Conservation (phyloP, 441 rosid species). For the Aleurites moluccanus region DNA sequence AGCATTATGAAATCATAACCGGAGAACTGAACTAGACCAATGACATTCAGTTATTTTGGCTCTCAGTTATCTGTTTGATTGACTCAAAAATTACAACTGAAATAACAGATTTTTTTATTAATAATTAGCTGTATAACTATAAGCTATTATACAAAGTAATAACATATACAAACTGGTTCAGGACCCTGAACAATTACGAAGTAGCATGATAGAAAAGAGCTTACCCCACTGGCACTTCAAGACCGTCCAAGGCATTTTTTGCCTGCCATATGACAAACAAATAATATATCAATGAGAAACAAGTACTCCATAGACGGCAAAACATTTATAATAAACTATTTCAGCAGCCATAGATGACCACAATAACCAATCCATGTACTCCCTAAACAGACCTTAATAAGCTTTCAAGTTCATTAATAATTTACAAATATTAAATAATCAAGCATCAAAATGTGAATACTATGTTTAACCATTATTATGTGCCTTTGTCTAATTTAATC, state of each 20-base stretch:
- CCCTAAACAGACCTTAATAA: neutral
- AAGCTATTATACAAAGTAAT: too few relatives aligned
- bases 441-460: neutral
- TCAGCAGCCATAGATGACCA: neutral
- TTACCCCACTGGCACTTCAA: conserved; percentile 90
- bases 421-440: neutral
- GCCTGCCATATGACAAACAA: conserved; percentile 43
- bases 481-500: neutral
- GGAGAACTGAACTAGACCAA: too few relatives aligned
- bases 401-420: neutral
- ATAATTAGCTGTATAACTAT: too few relatives aligned
- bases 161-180: neutral
- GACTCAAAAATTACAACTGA: too few relatives aligned
- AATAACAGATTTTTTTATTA: too few relatives aligned
- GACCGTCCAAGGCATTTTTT: conserved; percentile 63
- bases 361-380: neutral
- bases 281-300: neutral
- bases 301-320: neutral
- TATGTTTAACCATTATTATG: too few relatives aligned
- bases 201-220: neutral
- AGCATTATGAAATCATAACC: too few relatives aligned
- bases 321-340: too few relatives aligned
- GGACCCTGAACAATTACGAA: neutral
- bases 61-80: too few relatives aligned
- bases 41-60: too few relatives aligned